These are phyloP conservation scores for Capsella bursapastoris DNA, from an alignment of 345 rosid genomes.

Conservation along the genomic window DNA sequence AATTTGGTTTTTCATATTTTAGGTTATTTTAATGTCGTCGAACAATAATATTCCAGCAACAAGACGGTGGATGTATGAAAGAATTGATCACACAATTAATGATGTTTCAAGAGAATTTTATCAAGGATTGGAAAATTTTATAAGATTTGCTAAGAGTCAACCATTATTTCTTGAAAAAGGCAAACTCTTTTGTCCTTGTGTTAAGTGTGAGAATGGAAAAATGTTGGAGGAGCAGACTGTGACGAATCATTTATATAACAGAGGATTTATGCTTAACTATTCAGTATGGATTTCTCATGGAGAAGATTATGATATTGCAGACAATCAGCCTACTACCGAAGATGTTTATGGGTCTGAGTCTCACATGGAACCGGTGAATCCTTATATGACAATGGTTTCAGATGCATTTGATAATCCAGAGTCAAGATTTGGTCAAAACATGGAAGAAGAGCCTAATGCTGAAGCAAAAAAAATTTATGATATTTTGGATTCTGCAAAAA, in stretches of 20 bases:
- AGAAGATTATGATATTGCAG: too few species aligned
- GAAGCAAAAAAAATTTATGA: neutral
- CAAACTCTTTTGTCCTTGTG: neutral
- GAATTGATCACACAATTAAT: conserved; percentile 9
- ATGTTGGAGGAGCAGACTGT: neutral
- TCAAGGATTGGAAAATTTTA: neutral
- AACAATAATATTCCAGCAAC: neutral
- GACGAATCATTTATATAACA: neutral
- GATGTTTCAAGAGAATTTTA: neutral
- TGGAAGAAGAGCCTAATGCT: conserved; percentile 1
- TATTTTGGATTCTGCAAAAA: neutral
- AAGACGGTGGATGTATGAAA: conserved; percentile 12
- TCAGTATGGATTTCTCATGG: neutral
- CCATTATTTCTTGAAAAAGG: conserved; percentile 7
- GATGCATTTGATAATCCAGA: conserved; percentile 5
- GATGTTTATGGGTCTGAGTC: neutral
- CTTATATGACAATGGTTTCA: neutral
- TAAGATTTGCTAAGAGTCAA: conserved; percentile 1
- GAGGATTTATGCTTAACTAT: neutral
- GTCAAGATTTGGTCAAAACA: neutral
- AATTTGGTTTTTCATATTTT: neutral
- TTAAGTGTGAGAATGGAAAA: neutral
- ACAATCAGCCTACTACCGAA: neutral
- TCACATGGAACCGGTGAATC: neutral
- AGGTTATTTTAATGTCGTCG: neutral